phyloP scores from a whole-genome alignment of 306 rosid genomes.

The Biancaea sappan region DNA sequence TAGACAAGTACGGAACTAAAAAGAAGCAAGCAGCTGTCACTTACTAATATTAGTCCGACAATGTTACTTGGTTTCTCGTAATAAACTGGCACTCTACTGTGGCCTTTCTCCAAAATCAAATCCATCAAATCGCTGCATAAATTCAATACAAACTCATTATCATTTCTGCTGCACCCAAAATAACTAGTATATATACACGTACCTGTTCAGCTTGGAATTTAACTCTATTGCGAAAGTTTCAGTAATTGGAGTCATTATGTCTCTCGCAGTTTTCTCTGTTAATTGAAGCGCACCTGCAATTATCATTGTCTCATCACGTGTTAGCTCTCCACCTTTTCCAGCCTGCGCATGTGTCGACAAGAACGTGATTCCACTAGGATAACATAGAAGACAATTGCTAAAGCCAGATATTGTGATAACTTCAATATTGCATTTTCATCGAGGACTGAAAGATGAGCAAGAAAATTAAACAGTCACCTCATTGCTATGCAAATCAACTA shows the following conservation, averaged over 20 bases:
- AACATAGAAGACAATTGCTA: neutral
- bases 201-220: slow-evolving; percentile 87
- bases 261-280: slow-evolving; percentile 77
- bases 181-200: neutral
- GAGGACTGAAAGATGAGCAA: neutral
- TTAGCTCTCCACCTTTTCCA: slow-evolving; percentile 97
- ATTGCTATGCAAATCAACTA: slow-evolving; percentile 86
- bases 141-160: neutral
- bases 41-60: slow-evolving; percentile 82
- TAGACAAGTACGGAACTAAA: neutral
- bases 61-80: slow-evolving; percentile 86
- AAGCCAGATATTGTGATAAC: neutral
- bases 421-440: neutral
- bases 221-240: slow-evolving; percentile 85
- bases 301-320: slow-evolving; percentile 97
- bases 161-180: neutral
- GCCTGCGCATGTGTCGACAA: slow-evolving; percentile 51
- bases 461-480: slow-evolving; percentile 57
- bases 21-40: neutral
- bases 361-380: neutral
- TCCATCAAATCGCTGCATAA: slow-evolving; percentile 72
- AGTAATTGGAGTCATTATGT: slow-evolving; percentile 90
- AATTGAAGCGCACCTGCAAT: slow-evolving; percentile 97
- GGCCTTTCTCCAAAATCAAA: slow-evolving; percentile 82
- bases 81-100: slow-evolving; percentile 95